Evolutionary conservation across 106 monocot genomes (phyloP), one percentile per base, ranked within the genome.

Genomic region (Acanthochlamys bracteata): DNA sequence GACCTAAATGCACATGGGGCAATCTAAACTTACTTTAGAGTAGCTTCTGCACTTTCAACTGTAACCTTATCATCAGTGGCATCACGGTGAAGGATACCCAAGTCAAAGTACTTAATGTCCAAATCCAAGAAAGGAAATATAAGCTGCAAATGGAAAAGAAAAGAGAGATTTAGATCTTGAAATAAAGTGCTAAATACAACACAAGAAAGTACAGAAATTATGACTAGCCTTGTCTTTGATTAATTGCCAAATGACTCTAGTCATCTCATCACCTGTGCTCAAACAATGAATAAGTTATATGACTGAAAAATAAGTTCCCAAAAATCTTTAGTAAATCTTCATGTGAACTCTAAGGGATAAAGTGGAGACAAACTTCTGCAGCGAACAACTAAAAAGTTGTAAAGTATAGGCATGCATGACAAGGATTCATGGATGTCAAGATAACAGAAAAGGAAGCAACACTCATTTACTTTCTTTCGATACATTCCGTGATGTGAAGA

Each of bases 61-160:
- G 94, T 94, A 54, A 95, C 84, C 68, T 80, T 84, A 67, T 95
- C 94, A 73, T 90, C 77, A 7, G 94, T 95, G 55, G 94, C 94
- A 76, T 95, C 90, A 75, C 94, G 94, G 47, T 84, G 33, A 42
- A 63, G 73, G 60, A 95, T 79, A 3, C 94, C 90, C 20, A 95
- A 72, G 67, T 95, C 94, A 49, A 82, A 95, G 66, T 95, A 95
- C 79, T 95, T 95, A 16, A 95, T 87, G 51, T 95, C 90, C 80
- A 95, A 66, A 39, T 95, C 94, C 80, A 95, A 53, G 53, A 95
- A 95, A 53, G 94, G 94, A 43, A 95, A 76, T 49, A 95, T 90
- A 60, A 95, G 94, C 94, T 95, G 84, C 81, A 86, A 24, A 26
- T 69, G 6, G 33, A 33, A 33, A 33, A 6, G 33, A 33, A 41